Conservation (phyloP, 768 basidiomycete species). For the Russula ochroleuca region DNA sequence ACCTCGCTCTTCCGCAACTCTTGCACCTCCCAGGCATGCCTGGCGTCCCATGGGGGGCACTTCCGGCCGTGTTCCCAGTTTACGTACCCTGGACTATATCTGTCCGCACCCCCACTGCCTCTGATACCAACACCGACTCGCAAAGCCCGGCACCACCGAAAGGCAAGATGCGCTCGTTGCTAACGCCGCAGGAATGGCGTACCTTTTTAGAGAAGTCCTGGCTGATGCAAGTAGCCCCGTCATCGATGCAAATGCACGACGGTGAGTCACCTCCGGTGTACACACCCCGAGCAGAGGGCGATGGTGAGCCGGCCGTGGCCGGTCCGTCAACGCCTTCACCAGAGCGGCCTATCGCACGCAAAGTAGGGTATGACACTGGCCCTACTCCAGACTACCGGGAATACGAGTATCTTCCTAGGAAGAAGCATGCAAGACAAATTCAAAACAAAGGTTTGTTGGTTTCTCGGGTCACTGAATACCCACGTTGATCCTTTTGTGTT, state of each 20-base stretch:
- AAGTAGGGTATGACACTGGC: slow-evolving; percentile 44
- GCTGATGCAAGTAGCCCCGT: slow-evolving; percentile 43
- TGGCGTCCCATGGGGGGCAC: slow-evolving; percentile 36
- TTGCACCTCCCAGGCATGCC: slow-evolving; percentile 50
- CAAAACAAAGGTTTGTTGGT: slow-evolving; percentile 65
- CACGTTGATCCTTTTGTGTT: slow-evolving; percentile 9
- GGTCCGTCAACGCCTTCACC: slow-evolving; percentile 29
- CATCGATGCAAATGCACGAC: slow-evolving; percentile 31
- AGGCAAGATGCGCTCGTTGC: slow-evolving; percentile 35
- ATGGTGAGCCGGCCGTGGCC: slow-evolving; percentile 27
- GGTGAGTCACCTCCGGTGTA: slow-evolving; percentile 69
- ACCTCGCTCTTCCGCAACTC: slow-evolving; percentile 39
- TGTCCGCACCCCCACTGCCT: slow-evolving; percentile 47
- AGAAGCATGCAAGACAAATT: slow-evolving; percentile 41
- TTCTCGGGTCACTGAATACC: background rate
- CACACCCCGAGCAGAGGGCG: slow-evolving; percentile 48
- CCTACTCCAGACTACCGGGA: slow-evolving; percentile 57
- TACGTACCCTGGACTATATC: slow-evolving; percentile 67
- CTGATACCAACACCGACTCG: slow-evolving; percentile 20
- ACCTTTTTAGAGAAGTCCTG: slow-evolving; percentile 77
- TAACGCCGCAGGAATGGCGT: slow-evolving; percentile 52
- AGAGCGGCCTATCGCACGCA: slow-evolving; percentile 33
- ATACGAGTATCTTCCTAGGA: slow-evolving; percentile 57
- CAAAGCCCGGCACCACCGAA: slow-evolving; percentile 26
- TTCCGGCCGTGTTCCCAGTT: slow-evolving; percentile 79